Base-by-base conservation (phyloP, 352 stramenopile species). In the Phytophthora europaea region DNA sequence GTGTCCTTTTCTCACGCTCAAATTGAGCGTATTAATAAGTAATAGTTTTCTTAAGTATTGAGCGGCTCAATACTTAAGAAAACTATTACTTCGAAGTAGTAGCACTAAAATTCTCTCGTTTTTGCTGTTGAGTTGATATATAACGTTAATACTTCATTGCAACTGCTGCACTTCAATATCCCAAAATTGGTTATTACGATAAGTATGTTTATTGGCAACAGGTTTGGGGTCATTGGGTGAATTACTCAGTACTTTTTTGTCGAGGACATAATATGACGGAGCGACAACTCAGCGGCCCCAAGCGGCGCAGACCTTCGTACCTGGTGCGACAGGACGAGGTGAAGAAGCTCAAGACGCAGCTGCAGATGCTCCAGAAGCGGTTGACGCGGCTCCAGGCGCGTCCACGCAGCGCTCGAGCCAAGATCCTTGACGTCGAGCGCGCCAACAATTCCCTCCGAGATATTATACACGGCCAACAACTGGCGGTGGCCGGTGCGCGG, bases 241-340 rank as follows among this genome's bases (percentile, higher is more conserved):
- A 47, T 5, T 23, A 28, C 28, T 28, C 45, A n/a, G n/a, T 4
- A 22, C 12, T 20, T 48, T 18, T 20, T n/a, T 31, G 7, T 31
- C 28, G 28, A 31, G 28, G 28, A 7, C 28, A 31, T 31, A n/a
- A 48, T 16, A 66, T 48, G 28, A 34, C n/a, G 5, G 45, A 51
- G n/a, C 22, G 45, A 6, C 56, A 26, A 40, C 65, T 13, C 28
- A 15, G 48, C 22, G 45, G 33, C 6, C 28, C 47, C 15, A 67
- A 75, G 61, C 53, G 59, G n/a, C 74, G 70, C 23, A 60, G 61
- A 61, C 70, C 75, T 31, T 79, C 71, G 36, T 77, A 79, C 55
- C 53, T 78, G 34, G 72, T 82, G 45, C 72, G 53, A 2, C 63
- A 80, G 52, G 76, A 80, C 40, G 72, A 78, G 50, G 43, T 71